A percentile compares a stretch with the other conserved stretches of the same genome.
phyloP scores from a whole-genome alignment of 2,329 filamentous ascomycete genomes.

The Chaetomium sp. region DNA sequence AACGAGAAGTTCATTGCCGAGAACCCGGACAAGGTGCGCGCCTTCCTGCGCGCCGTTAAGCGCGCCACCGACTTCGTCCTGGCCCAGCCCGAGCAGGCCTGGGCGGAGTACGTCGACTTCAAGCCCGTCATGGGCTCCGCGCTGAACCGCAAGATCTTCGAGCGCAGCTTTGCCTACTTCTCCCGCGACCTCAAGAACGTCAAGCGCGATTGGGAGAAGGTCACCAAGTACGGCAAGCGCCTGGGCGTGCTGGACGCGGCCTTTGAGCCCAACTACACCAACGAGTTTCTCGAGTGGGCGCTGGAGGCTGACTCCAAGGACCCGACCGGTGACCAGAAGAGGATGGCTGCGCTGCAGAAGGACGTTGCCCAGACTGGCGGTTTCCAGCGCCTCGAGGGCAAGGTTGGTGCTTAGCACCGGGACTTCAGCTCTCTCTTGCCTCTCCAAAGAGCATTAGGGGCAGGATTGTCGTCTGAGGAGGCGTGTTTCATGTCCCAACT shows the following conservation, averaged over 20 bases:
- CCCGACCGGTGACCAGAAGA: constrained; percentile 72
- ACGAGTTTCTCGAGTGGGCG: constrained; percentile 67
- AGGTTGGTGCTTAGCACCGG: constrained; percentile 12
- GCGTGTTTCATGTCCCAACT: neutral
- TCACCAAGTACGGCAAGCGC: constrained; percentile 74
- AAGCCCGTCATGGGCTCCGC: constrained; percentile 69
- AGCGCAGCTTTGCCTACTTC: constrained; percentile 77
- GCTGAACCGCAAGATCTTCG: constrained; percentile 77
- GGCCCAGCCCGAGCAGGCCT: constrained; percentile 62
- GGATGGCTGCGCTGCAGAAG: constrained; percentile 70
- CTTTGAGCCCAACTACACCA: constrained; percentile 76
- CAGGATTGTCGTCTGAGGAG: neutral
- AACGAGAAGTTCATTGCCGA: constrained; percentile 70
- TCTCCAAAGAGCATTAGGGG: neutral
- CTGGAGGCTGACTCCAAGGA: constrained; percentile 66
- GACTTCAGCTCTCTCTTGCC: no score
- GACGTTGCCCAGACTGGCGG: constrained; percentile 66
- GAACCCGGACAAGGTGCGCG: constrained; percentile 65
- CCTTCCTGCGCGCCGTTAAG: constrained; percentile 74
- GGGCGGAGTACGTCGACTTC: constrained; percentile 69
- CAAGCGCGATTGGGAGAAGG: constrained; percentile 73
- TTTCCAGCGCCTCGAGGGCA: constrained; percentile 51
- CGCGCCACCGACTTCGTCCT: constrained; percentile 73
- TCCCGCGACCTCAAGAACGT: constrained; percentile 76
- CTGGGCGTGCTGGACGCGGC: constrained; percentile 64